Evolutionary conservation across 805 yeast genomes (phyloP).

Genomic region (Candida awuae): DNA sequence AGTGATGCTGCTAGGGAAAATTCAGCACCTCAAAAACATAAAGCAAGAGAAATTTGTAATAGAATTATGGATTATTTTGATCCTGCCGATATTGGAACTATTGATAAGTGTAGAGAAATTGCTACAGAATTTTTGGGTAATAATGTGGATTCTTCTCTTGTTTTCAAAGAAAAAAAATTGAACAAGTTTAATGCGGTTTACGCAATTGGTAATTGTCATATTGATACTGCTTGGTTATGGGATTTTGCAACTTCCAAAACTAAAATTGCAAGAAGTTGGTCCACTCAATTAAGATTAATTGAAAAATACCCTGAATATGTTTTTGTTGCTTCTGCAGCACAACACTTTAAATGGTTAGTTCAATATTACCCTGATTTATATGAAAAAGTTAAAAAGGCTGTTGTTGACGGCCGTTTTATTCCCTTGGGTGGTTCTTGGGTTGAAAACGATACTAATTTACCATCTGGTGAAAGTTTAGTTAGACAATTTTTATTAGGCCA

Average conservation of each 20-base stretch:
- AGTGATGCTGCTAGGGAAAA: slow-evolving; percentile 89
- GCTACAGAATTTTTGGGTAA: slow-evolving; percentile 60
- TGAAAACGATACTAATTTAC: slow-evolving; percentile 92
- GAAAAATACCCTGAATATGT: slow-evolving; percentile 87
- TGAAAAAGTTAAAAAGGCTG: slow-evolving; percentile 53
- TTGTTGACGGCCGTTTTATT: slow-evolving; percentile 64
- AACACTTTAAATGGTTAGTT: slow-evolving; percentile 88
- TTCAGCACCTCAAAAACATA: slow-evolving; percentile 74
- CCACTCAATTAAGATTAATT: slow-evolving; percentile 78
- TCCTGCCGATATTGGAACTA: slow-evolving; percentile 49
- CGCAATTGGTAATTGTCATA: slow-evolving; percentile 92
- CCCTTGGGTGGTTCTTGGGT: slow-evolving; percentile 99
- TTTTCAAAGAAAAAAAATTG: slow-evolving; percentile 39
- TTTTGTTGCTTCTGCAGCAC: slow-evolving; percentile 94
- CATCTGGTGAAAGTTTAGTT: slow-evolving; percentile 84
- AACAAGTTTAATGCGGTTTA: slow-evolving; percentile 49
- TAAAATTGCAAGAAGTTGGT: slow-evolving; percentile 91
- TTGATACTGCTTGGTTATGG: slow-evolving; percentile 99
- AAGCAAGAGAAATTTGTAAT: slow-evolving; percentile 74
- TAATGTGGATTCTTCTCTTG: slow-evolving; percentile 55
- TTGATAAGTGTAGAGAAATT: slow-evolving; percentile 56
- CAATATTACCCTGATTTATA: slow-evolving; percentile 81
- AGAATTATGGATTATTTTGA: slow-evolving; percentile 81
- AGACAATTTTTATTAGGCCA: slow-evolving; percentile 91
- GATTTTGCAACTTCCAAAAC: slow-evolving; percentile 97